Evolutionary conservation across 73 alveolate species (phyloP), one percentile per base, ranked within the genome.

Genomic region (Paramecium caudatum): DNA sequence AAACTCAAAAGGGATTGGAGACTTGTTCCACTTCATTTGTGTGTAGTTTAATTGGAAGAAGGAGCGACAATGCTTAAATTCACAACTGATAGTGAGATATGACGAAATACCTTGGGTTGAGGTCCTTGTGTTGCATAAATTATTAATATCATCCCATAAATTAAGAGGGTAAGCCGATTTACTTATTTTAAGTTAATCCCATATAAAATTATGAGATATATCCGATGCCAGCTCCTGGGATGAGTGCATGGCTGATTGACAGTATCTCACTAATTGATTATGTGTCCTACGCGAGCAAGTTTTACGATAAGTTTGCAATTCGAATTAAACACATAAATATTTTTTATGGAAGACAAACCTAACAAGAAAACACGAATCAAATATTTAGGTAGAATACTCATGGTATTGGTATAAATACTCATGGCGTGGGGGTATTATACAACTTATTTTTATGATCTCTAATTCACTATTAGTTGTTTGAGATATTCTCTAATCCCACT

Each of bases 251-350:
- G 78, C 78, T 50, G 78, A 15, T 16, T 50, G 41, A 21, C 30
- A 25, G 21, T 39, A 50, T 50, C 78, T 50, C 43, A 50, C 21
- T 25, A 19, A 16, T 6, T 27, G 5, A 50, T 6, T 50, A 50
- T 50, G 78, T 50, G 78, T 50, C 78, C 78, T 50, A 50, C 78
- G 78, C 78, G 78, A 50, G 78, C 78, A 50, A 50, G 13, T 50
- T 50, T 34, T 55, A 23, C 30, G 3, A 55, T 55, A 55, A 55
- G 30, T 55, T 55, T 55, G 46, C 80, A 55, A 55, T 55, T 55
- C 80, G 80, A 55, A 55, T 55, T 55, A 55, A 55, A 55, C 80
- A 55, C 80, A 55, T 55, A 23, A 55, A 55, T 43, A 55, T 27
- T 55, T 55, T 55, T 55, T 55, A 55, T 55, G 80, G 80, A 21